phyloP scores from a whole-genome alignment of 1,284 basidiomycete genomes.

The Ustilago hordei region DNA sequence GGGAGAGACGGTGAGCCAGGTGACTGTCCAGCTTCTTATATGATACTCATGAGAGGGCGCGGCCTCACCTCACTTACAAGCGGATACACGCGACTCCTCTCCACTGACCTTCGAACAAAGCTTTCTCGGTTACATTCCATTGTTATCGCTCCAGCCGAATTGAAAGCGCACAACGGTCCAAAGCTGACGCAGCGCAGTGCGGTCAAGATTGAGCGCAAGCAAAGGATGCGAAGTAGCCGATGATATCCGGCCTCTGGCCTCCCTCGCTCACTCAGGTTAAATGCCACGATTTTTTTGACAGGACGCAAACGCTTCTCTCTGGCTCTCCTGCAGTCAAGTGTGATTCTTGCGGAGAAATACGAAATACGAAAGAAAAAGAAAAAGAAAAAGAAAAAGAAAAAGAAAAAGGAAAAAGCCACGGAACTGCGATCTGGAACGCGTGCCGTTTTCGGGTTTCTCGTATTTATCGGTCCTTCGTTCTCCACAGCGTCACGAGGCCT shows the following conservation, averaged over 20 bases:
- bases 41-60: not conserved
- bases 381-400: not conserved
- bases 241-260: constrained; percentile 19
- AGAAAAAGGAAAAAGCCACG: not conserved
- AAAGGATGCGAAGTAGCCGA: constrained; percentile 35
- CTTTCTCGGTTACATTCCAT: constrained; percentile 3
- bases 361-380: not conserved
- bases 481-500: constrained; percentile 11
- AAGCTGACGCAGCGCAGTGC: not conserved
- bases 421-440: not conserved
- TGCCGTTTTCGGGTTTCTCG: constrained; percentile 20
- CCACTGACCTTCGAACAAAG: not conserved
- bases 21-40: not conserved
- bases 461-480: constrained; percentile 28
- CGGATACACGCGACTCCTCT: not conserved
- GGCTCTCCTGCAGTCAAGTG: not conserved
- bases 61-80: not conserved
- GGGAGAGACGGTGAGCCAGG: not conserved
- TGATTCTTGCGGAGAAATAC: constrained; percentile 12
- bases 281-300: not conserved
- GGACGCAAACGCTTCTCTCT: not conserved
- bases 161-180: not conserved
- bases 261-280: not conserved
- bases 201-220: not conserved
- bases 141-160: not conserved